Base-by-base conservation (phyloP, 2,329 filamentous ascomycete species). In the Arthrobotrys sinensis region DNA sequence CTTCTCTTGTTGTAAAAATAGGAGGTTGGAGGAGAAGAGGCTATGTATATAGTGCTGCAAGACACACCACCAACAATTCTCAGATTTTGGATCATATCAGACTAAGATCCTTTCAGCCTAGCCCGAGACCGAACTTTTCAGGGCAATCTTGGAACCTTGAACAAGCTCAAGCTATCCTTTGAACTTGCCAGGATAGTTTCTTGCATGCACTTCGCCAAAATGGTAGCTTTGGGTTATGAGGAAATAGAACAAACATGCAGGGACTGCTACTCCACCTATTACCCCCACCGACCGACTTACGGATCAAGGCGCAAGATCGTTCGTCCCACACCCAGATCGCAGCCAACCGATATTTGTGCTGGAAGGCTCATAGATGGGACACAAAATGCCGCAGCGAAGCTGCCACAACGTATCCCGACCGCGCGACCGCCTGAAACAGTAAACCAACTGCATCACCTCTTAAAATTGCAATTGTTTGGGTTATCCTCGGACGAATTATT, bases 241-340 rank as follows among this genome's bases (percentile, higher is more conserved):
- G 40, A 45, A 45, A 28, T 24, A 21, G 16, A 24, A 24, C 45
- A 45, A 45, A 45, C 40, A 45, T 48, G 16, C 45, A 48, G 45
- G 19, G 45, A 24, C 19, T 52, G 24, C 48, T 32, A 52, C 24
- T n/a, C 48, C 48, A 52, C 48, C 48, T 52, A 32, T 32, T 52
- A 10, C 24, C 48, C 40, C 48, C 48, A 28, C 48, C 48, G 11
- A 32, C 48, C 24, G 48, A 48, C 19, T 48, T 48, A n/a, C n/a
- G 45, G n/a, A 12, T 19, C 24, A 10, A 52, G 21, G 48, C 16
- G 14, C 48, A 52, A 52, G 48, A 52, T 32, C 10, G 24, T 52
- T 52, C 12, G 21, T 52, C 21, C 48, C 48, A 32, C 24, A n/a
- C 48, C 48, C 21, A 28, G 24, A 14, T 52, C 48, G 48, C 14